Base-by-base conservation (phyloP, 1,139 yeast genomes). In the Nadsonia starkeyi-henricii region DNA sequence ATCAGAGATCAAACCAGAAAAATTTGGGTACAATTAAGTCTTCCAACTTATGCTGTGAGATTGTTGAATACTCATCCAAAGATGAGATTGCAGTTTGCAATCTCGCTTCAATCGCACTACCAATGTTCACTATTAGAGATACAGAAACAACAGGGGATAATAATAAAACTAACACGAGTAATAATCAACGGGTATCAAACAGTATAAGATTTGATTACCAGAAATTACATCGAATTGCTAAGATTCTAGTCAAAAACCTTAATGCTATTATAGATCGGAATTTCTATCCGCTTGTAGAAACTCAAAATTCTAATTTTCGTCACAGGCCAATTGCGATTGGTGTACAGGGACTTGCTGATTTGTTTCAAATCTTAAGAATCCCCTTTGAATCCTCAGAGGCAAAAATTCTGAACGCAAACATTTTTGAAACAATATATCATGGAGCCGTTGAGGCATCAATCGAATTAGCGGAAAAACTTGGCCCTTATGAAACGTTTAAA, bases 21-120 rank as follows among this genome's bases (percentile, higher is more conserved):
- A 82, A 83, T 60, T 71, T 83, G 62, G 94, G 94, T 57, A 70
- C 78, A 36, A 84, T 84, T 61, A 82, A 83, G 63, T 80, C 88
- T 17, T 82, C 91, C 17, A 84, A 84, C 62, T 72, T 84, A 65
- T 84, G 94, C 67, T 80, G 89, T 61, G 94, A 84, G 64, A 79
- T 84, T 57, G 84, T 84, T 45, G 88, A 84, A 66, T 83, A 79
- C 60, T 81, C 89, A 15, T 72, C 81, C 23, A 80, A 85, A 13
- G 81, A 79, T 33, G 93, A 84, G 66, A 80, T 80, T 53, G 88
- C 91, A 41, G 94, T 83, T 49, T 84, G 93, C 71, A 84, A 84
- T 63, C 72, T 84, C 62, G 94, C 88, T 17, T 82, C 91, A 15
- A 65, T 84, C 57, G 91, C 88, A 5, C 69, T 84, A 47, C 91